A percentile compares a stretch with the other conserved stretches of the same genome.
phyloP scores from a whole-genome alignment of 129 eudicot genomes.

The Scalesia atractyloides region DNA sequence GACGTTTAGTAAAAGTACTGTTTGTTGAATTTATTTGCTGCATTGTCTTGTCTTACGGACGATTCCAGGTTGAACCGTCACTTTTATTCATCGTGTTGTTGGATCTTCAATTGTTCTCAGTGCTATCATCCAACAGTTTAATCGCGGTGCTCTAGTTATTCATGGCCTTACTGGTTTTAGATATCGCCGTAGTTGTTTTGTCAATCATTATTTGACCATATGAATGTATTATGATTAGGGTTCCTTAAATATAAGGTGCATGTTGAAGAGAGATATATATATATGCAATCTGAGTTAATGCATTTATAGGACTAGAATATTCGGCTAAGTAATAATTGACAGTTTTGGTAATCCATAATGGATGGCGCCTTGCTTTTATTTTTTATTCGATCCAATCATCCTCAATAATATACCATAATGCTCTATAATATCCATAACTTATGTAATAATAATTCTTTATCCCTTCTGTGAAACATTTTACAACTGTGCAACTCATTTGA shows the following conservation, averaged over 20 bases:
- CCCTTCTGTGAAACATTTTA: not conserved
- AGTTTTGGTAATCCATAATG: constrained; percentile 13
- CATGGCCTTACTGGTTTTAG: constrained; percentile 18
- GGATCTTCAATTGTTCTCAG: not conserved
- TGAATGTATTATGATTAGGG: constrained; percentile 5
- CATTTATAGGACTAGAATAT: constrained; percentile 7
- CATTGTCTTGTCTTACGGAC: not conserved
- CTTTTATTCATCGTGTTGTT: constrained; percentile 8
- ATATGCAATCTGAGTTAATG: not conserved
- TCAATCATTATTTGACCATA: constrained; percentile 7
- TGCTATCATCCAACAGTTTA: constrained; percentile 12
- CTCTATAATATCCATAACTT: not conserved
- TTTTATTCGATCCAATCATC: constrained; percentile 5
- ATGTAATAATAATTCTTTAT: constrained; percentile 1
- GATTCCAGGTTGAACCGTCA: constrained; percentile 10
- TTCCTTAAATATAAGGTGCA: constrained; percentile 5
- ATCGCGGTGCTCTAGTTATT: not conserved
- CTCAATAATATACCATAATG: not conserved
- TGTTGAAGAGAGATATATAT: not conserved
- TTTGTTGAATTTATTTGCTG: constrained; percentile 6
- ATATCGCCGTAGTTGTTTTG: constrained; percentile 13
- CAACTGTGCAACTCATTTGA: constrained; percentile 10
- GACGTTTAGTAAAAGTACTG: no score
- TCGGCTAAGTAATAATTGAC: constrained; percentile 21
- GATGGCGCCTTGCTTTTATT: constrained; percentile 1